Base-by-base conservation (phyloP, 176 grass and related monocot species). In the Musa itinerans region DNA sequence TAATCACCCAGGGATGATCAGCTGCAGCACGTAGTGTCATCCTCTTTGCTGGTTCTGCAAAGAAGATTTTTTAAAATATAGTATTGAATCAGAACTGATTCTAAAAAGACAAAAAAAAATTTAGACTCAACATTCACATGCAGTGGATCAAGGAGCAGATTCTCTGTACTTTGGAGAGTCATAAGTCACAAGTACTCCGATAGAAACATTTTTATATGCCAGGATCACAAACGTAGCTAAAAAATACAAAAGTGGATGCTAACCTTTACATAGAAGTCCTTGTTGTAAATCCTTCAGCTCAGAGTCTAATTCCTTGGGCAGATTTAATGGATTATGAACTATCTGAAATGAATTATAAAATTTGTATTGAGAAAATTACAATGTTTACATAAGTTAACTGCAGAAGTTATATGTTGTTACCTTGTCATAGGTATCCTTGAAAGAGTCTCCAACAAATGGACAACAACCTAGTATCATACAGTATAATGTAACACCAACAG, bases 261-360 rank as follows among this genome's bases (percentile, higher is more conserved):
- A 74, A 98, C 90, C 90, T 93, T 91, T 98, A 78, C 84, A 98
- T 54, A 98, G 88, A 78, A 98, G 86, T 71, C 82, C 72, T 85
- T 79, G 62, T 56, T 93, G 69, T 82, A 98, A 87, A 84, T 89
- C 84, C 79, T 78, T 80, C 72, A 91, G 83, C 63, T 85, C 74
- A 50, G 94, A 84, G 68, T 83, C 90, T 62, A 89, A 87, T 75
- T 85, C 68, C 1, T 57, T 77, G 2, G 94, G 82, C 65, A 93
- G 69, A 66, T 85, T 21, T 62, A 90, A 29, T 29, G 84, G 69
- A 77, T 86, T 87, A 50, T 87, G 83, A 68, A 82, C 78, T 75
- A 97, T 90, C 94, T 97, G 73, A 68, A 3, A 53, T 11, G 53
- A 55, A 55, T 9, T 6, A 34, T 10, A 21, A 1, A 53, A 11